Evolutionary conservation across 192 early-diverging fungal genomes (phyloP), one percentile per base, ranked within the genome.

Genomic region (Allomyces macrogynus): DNA sequence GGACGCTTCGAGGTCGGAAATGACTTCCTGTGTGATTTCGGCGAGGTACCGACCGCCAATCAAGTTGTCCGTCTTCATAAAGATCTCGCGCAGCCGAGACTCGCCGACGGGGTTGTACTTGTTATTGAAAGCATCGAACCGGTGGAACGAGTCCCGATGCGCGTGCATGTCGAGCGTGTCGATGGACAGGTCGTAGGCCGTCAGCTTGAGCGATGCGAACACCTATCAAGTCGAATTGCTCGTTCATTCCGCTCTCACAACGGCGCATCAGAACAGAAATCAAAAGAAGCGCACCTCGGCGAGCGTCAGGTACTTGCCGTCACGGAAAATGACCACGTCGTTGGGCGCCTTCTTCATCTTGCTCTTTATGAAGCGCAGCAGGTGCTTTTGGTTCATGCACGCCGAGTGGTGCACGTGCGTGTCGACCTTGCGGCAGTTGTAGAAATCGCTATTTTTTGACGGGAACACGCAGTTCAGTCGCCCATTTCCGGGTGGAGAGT

Each of bases 341-440:
- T 93, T 74, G 18, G 88, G 81, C 32, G 71, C 71, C 57, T 81
- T 88, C 72, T 84, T 84, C 66, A 96, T 74, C 72, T 93, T 94
- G 42, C 86, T 81, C 72, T 97, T 96, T 74, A 96, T 94, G 67
- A 94, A 96, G 12, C 91, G 88, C 43, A 96, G 73, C 63, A 96
- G 66, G 69, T 96, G 93, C 76, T 96, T 96, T 71, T 91, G 89
- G 73, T 94, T 97, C 93, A 97, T 94, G 66, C 91, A 93, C 3
- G 85, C 80, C 5, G 88, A 87, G 69, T 92, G 81, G 67, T 97
- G 93, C 54, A 97, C 88, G 80, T 97, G 93, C 61, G 90, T 93
- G 75, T 97, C 94, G 22, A 97, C 92, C 69, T 97, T 97, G 62
- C 94, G 87, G 62, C 94, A 90, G 66, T 97, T 97, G 81, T 97